Base-by-base conservation (phyloP, 2,329 filamentous ascomycete genomes). In the Plectosphaerella cucumerina region DNA sequence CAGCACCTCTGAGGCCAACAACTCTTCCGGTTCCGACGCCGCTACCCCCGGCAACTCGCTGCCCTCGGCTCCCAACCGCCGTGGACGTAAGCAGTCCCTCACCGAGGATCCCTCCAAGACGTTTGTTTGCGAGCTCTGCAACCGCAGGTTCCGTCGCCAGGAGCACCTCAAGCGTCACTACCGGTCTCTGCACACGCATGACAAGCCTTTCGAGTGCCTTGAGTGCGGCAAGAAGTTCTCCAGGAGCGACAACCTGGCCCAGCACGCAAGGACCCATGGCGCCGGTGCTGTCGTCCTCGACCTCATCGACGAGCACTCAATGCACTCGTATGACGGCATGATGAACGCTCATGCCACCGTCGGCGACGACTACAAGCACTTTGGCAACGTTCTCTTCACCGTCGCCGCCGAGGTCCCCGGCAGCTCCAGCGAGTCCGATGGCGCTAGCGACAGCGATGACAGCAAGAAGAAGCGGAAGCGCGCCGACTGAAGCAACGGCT, bases 211-310 rank as follows among this genome's bases (percentile, higher is more conserved):
- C 64, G 90, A 96, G 75, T 99, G 94, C 79, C 83, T 85, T 59
- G 93, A 99, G 75, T 99, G 94, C 65, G 93, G 94, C 62, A 99
- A 99, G 87, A 97, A 96, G 78, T 99, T 97, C 76, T 97, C 93
- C 18, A 87, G 94, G 62, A 96, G 90, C 61, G 94, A 99, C 74
- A 99, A 99, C 77, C 82, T 99, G 15, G 89, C 91, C 21, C 94
- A 99, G 74, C 94, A 99, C 68, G 87, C 94, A 57, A 85, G 94
- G 56, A 99, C 94, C 5, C 94, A 99, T 65, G 91, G 91, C 51
- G 87, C 86, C 53, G 90, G 91, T 55, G 89, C 91, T 54, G 89
- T 97, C 58, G 86, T 95, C 63, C 93, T 97, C 87, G 89, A 90
- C 63, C 81, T 97, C 47, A 78, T 95, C 47, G 89, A 93, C 58